These are phyloP conservation scores for Cutaneotrichosporon spelunceum DNA, from an alignment of 1,284 basidiomycete genomes.

Conservation along the genomic window DNA sequence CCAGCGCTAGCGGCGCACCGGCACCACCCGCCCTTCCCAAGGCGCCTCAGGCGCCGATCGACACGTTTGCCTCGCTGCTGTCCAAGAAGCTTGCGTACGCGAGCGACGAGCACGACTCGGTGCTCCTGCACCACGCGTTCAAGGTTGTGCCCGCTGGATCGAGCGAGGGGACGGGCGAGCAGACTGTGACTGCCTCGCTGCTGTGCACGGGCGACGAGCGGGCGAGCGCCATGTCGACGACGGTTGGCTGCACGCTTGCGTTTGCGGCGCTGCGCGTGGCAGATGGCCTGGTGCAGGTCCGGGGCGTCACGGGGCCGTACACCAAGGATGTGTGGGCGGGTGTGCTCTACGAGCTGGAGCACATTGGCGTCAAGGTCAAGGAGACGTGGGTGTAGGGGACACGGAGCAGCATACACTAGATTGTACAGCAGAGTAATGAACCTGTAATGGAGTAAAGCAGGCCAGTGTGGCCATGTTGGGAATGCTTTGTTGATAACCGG, in stretches of 20 bases:
- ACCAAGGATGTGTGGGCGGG: slow-evolving; percentile 60
- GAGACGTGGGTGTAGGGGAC: slow-evolving; percentile 53
- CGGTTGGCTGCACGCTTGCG: slow-evolving; percentile 80
- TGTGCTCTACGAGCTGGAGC: slow-evolving; percentile 62
- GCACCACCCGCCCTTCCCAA: slow-evolving; percentile 12
- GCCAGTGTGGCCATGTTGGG: not conserved
- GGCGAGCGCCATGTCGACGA: slow-evolving; percentile 80
- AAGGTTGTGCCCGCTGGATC: slow-evolving; percentile 33
- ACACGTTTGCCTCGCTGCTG: slow-evolving; percentile 73
- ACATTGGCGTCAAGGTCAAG: slow-evolving; percentile 64
- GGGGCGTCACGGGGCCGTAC: slow-evolving; percentile 69
- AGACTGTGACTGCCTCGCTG: slow-evolving; percentile 72
- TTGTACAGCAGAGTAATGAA: slow-evolving; percentile 7
- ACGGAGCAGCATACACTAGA: not conserved
- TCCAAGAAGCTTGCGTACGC: slow-evolving; percentile 70
- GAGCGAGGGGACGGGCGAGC: slow-evolving; percentile 42
- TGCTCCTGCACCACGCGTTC: slow-evolving; percentile 81
- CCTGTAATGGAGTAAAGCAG: not conserved
- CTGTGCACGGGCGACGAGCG: slow-evolving; percentile 65
- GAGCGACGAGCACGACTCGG: slow-evolving; percentile 75
- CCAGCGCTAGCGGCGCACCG: slow-evolving; percentile 14
- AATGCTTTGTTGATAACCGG: not conserved
- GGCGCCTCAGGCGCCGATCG: slow-evolving; percentile 61
- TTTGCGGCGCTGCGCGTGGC: slow-evolving; percentile 70
- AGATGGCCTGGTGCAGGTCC: slow-evolving; percentile 61